phyloP scores from a whole-genome alignment of 2,329 filamentous ascomycete genomes.

The Alternaria ethzedia region DNA sequence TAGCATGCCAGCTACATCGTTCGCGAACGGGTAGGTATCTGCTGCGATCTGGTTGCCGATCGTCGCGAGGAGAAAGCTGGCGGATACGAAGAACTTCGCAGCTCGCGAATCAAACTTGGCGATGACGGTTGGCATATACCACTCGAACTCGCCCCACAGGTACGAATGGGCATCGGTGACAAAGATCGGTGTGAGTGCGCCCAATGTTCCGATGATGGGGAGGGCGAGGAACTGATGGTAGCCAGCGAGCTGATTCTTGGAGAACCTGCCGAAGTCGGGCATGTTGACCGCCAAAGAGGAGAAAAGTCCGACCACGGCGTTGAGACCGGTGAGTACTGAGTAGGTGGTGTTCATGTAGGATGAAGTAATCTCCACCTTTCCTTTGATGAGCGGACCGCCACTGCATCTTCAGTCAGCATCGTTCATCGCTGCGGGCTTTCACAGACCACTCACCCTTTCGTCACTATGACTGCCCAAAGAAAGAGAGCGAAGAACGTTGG shows the following conservation, averaged over 20 bases:
- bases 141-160: conserved; percentile 56
- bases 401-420: not conserved
- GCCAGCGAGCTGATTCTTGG: conserved; percentile 50
- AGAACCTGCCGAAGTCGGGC: conserved; percentile 54
- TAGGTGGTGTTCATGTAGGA: conserved; percentile 54
- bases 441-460: conserved; percentile 39
- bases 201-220: conserved; percentile 55
- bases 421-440: accelerated
- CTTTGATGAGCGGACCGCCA: conserved; percentile 51
- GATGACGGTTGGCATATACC: conserved; percentile 58
- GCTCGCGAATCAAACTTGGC: conserved; percentile 53
- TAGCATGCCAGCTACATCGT: conserved; percentile 42
- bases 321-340: conserved; percentile 53
- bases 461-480: conserved; percentile 53
- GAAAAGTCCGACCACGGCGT: conserved; percentile 59
- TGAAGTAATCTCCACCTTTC: conserved; percentile 44
- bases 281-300: conserved; percentile 60
- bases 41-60: conserved; percentile 54
- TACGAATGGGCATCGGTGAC: conserved; percentile 55
- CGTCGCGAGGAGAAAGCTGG: conserved; percentile 52
- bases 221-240: conserved; percentile 57
- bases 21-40: conserved; percentile 47
- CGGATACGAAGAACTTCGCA: conserved; percentile 51
- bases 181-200: conserved; percentile 57
- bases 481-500: conserved; percentile 54